Evolutionary conservation across 306 rosid genomes (phyloP), one percentile per base, ranked within the genome.

Genomic region (Dryas octopetala): DNA sequence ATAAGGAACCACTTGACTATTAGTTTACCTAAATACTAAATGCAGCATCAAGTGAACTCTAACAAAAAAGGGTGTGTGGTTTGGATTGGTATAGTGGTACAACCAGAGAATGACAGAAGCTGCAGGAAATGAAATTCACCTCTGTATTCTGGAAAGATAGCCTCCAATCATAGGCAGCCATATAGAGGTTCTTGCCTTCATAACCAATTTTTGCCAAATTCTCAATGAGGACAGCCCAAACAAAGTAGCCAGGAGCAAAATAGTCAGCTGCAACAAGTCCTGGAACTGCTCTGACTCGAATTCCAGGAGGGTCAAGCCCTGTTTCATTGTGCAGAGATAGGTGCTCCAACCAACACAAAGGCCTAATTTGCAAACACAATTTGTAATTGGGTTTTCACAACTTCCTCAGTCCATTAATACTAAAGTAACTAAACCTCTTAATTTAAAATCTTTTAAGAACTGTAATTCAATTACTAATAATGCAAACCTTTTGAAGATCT

Each of bases 131-230:
- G 38, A 38, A 74, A 0, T 61, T 66, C 72, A 91, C 98, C 96
- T 88, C 91, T 15, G 97, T 93, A 52, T 89, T 91, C 63, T 93
- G 93, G 82, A 91, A 93, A 40, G 93, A 91, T n/a, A 89, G 74
- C 74, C 97, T 86, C 98, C 98, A 93, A 62, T 93, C 97, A 84
- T 93, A 88, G 26, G 88, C 72, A 68, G 85, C 89, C 97, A 91
- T 89, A 58, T 89, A 70, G 84, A 93, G 74, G 74, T 88, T 91
- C 85, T 86, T 93, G 79, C 84, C 89, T 70, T 93, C 98, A 69
- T 93, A 93, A 32, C 98, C 97, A 84, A 93, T 77, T 85, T 80
- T 82, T 14, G 97, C 96, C 85, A 91, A 72, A 83, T 86, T 93
- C 71, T 88, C 88, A 12, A 93, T 86, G 44, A 91, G 85, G 78